Conservation (phyloP, 2,329 filamentous ascomycete species). For the Phialophora chinensis region DNA sequence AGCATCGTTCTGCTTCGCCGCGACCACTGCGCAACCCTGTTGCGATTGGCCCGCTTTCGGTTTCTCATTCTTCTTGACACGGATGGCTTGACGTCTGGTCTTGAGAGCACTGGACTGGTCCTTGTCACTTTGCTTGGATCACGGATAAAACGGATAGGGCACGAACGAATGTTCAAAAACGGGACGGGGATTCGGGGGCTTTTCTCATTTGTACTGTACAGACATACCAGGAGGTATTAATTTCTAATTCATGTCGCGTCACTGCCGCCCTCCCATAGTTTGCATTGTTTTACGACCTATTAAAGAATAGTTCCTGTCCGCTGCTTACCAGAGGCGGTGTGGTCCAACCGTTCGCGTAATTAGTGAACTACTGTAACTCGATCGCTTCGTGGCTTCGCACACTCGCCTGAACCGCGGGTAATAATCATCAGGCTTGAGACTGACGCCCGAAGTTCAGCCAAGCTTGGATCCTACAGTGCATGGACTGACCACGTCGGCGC, state of each 20-base stretch:
- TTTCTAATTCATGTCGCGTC: neutral
- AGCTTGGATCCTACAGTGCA: neutral
- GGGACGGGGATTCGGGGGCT: neutral
- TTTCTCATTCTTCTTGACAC: neutral
- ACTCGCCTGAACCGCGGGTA: slow-evolving; percentile 17
- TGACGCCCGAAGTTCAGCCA: slow-evolving; percentile 9
- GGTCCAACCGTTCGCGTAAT: neutral
- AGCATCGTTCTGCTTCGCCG: neutral
- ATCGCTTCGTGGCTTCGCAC: neutral
- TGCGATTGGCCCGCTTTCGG: neutral
- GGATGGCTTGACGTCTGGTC: neutral
- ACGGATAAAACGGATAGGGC: neutral
- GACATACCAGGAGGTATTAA: neutral
- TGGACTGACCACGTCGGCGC: neutral
- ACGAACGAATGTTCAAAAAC: neutral
- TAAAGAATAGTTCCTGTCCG: neutral
- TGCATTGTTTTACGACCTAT: neutral
- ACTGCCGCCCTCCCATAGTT: neutral
- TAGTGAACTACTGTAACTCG: neutral
- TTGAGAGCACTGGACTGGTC: neutral
- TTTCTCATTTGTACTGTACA: neutral
- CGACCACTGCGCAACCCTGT: neutral
- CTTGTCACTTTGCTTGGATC: neutral
- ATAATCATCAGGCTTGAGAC: neutral
- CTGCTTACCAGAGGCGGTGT: slow-evolving; percentile 1